These are phyloP conservation scores for Dryas drummondii DNA, from an alignment of 306 rosid genomes.

Conservation along the genomic window DNA sequence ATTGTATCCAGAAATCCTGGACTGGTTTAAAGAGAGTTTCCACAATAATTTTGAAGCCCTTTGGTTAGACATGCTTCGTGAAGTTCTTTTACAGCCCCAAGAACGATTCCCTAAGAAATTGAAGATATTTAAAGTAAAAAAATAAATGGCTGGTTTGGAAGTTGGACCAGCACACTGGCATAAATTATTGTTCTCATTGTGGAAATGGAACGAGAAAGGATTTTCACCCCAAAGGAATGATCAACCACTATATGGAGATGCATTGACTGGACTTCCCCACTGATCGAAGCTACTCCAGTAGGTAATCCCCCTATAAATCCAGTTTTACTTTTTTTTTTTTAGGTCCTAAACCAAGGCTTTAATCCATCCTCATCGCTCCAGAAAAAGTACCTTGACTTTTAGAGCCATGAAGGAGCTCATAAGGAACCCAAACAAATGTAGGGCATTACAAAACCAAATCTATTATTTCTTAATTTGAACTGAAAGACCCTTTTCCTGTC, in stretches of 20 bases:
- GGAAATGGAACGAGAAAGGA: too few species aligned
- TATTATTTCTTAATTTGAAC: too few species aligned
- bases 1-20: slow-evolving; percentile 59
- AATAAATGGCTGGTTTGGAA: background rate
- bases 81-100: slow-evolving; percentile 49
- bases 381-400: too few species aligned
- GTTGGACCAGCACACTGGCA: background rate
- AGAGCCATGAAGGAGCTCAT: too few species aligned
- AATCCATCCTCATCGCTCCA: too few species aligned
- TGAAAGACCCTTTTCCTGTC: too few species aligned
- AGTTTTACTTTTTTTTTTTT: background rate
- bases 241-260: background rate
- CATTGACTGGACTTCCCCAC: background rate
- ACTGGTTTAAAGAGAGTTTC: slow-evolving; percentile 77
- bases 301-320: background rate
- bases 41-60: slow-evolving; percentile 42
- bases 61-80: slow-evolving; percentile 71
- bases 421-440: too few species aligned
- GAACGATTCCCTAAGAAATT: slow-evolving; percentile 30
- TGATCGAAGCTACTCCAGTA: background rate
- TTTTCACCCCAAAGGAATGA: background rate
- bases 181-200: too few species aligned
- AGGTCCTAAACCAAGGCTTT: background rate
- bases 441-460: too few species aligned
- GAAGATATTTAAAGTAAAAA: slow-evolving; percentile 6